Percentiles rank a stretch among this genome's conserved stretches.
Evolutionary conservation across 2,329 filamentous ascomycete species (phyloP).

Genomic region (Penicillium thymicola): DNA sequence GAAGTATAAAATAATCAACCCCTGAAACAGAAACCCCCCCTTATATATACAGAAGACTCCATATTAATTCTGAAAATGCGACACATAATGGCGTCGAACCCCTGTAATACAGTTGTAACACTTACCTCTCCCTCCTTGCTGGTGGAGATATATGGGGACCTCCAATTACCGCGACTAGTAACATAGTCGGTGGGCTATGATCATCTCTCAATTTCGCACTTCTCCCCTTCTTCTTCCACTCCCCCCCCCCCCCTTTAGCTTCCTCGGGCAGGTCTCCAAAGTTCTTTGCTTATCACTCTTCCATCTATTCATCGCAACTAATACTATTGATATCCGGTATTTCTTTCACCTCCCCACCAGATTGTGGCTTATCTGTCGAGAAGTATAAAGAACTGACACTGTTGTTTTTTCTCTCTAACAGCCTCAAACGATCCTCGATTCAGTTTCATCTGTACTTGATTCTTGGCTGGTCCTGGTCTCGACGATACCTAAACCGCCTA

Average conservation of each 20-base stretch:
- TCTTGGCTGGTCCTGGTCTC: constrained; percentile 34
- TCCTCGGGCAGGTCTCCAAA: not conserved
- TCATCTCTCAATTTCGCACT: constrained; percentile 9
- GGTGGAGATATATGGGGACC: constrained; percentile 7
- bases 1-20: not conserved
- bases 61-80: not conserved
- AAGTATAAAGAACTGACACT: constrained; percentile 1
- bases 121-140: constrained; percentile 6
- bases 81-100: constrained; percentile 1
- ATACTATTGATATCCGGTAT: constrained; percentile 2
- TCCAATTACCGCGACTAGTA: constrained; percentile 6
- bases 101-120: constrained; percentile 10
- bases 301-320: not conserved
- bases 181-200: constrained; percentile 11
- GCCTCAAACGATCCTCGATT: not conserved
- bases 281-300: constrained; percentile 1
- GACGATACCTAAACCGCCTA: constrained; percentile 4
- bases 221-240: not conserved
- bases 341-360: not conserved
- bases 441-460: constrained; percentile 9
- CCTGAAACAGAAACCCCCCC: constrained; percentile 2
- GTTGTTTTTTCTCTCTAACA: not conserved
- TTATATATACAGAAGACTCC: not conserved
- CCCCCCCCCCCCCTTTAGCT: not conserved
- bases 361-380: constrained; percentile 4